A percentile compares a stretch with the other conserved stretches of the same genome.
These are phyloP conservation scores for Fusarium siculi DNA, from an alignment of 2,329 filamentous ascomycete genomes.

Conservation along the genomic window DNA sequence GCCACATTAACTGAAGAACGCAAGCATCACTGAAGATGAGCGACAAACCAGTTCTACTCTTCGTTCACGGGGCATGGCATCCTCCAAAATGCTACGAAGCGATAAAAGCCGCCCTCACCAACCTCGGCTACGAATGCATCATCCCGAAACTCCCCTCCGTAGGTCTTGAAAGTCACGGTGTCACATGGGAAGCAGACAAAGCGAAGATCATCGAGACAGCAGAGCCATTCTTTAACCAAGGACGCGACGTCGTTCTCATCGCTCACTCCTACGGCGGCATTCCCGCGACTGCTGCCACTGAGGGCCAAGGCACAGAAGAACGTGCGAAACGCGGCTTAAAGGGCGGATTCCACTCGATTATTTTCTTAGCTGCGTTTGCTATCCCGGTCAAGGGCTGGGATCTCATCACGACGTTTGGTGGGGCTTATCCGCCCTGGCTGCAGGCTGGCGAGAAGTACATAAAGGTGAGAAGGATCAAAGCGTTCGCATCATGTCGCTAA, in stretches of 20 bases:
- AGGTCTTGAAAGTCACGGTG: neutral
- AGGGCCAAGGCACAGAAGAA: conserved; percentile 1
- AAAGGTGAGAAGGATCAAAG: neutral
- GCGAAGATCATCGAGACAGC: conserved; percentile 1
- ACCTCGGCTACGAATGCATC: neutral
- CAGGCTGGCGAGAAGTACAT: neutral
- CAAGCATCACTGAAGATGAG: neutral
- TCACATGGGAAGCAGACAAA: conserved; percentile 19
- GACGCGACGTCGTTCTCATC: neutral
- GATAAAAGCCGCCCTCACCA: neutral
- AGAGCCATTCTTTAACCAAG: neutral
- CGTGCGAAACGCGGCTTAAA: neutral
- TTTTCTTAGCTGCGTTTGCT: conserved; percentile 18
- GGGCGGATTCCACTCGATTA: conserved; percentile 9
- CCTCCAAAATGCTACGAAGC: conserved; percentile 18
- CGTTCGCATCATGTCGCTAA: neutral
- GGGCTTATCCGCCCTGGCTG: conserved; percentile 8
- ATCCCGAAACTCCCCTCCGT: conserved; percentile 1
- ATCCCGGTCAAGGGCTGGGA: conserved; percentile 25
- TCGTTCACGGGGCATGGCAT: conserved; percentile 25
- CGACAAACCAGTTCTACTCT: conserved; percentile 4
- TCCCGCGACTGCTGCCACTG: conserved; percentile 5
- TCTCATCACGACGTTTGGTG: conserved; percentile 13
- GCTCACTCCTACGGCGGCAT: conserved; percentile 26
- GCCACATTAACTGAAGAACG: fast-evolving